phyloP scores from a whole-genome alignment of 257 asterid species.

The Solanum sparsipilum region DNA sequence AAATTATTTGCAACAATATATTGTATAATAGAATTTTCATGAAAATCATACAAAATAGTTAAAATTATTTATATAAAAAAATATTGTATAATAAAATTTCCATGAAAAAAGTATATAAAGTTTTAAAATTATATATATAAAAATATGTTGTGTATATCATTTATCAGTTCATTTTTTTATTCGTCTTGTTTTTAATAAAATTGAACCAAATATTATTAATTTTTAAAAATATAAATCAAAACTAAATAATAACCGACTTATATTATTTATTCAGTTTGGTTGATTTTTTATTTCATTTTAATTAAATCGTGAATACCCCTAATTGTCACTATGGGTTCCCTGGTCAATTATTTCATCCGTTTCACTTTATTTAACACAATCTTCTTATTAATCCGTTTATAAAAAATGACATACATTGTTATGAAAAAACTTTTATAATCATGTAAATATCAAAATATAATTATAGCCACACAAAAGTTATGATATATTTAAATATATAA shows the following conservation, averaged over 20 bases:
- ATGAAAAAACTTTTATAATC: background rate
- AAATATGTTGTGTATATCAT: no score
- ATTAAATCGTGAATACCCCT: background rate
- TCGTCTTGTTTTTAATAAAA: background rate
- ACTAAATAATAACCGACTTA: background rate
- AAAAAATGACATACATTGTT: background rate
- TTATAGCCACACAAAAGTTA: background rate
- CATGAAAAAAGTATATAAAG: background rate
- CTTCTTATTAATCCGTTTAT: background rate
- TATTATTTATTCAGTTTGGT: background rate
- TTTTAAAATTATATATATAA: background rate
- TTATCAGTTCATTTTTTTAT: background rate
- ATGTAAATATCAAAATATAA: background rate
- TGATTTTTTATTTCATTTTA: background rate
- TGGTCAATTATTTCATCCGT: background rate
- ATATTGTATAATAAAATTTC: no score
- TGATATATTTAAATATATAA: background rate
- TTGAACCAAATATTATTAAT: background rate
- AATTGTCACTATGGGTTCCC: background rate
- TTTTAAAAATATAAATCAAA: background rate
- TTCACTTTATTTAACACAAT: background rate
- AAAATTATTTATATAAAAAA: no score
- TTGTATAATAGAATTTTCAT: background rate
- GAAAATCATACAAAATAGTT: background rate
- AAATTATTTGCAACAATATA: no score